Percentiles rank a stretch among this genome's conserved stretches.
Evolutionary conservation across 148 eudicot genomes (phyloP).

Genomic region (Rhododendron molle): DNA sequence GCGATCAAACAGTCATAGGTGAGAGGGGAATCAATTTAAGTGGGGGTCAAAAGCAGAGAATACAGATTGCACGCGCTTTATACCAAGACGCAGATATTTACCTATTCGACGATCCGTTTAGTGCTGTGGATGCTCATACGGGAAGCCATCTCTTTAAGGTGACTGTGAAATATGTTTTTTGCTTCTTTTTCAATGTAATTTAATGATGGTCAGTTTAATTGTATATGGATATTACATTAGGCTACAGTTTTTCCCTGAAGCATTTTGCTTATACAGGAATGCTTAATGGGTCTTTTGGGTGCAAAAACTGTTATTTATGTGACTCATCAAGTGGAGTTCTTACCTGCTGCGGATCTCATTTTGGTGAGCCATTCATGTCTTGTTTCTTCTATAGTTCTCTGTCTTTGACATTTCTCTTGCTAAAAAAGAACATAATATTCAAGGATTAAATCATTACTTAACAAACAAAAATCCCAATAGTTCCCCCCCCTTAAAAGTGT

Average conservation of each 20-base stretch:
- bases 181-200: not conserved
- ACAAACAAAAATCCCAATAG: not conserved
- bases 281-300: constrained; percentile 21
- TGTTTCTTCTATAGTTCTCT: not conserved
- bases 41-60: constrained; percentile 65
- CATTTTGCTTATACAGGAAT: not conserved
- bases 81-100: constrained; percentile 56
- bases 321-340: constrained; percentile 61
- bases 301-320: constrained; percentile 54
- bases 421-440: not conserved
- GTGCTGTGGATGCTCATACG: constrained; percentile 71
- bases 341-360: constrained; percentile 57
- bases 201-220: not conserved
- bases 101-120: constrained; percentile 63
- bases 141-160: constrained; percentile 67
- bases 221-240: not conserved
- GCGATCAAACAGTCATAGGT: constrained; percentile 52
- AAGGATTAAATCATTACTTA: not conserved
- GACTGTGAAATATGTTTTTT: not conserved
- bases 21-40: constrained; percentile 73
- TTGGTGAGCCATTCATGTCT: constrained; percentile 36
- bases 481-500: not conserved
- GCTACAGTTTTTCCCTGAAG: not conserved
- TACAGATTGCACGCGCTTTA: constrained; percentile 55
- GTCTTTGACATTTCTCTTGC: not conserved